Evolutionary conservation across 2,329 filamentous ascomycete species (phyloP), one percentile per base, ranked within the genome.

Genomic region (Pseudogymnoascus sp.): DNA sequence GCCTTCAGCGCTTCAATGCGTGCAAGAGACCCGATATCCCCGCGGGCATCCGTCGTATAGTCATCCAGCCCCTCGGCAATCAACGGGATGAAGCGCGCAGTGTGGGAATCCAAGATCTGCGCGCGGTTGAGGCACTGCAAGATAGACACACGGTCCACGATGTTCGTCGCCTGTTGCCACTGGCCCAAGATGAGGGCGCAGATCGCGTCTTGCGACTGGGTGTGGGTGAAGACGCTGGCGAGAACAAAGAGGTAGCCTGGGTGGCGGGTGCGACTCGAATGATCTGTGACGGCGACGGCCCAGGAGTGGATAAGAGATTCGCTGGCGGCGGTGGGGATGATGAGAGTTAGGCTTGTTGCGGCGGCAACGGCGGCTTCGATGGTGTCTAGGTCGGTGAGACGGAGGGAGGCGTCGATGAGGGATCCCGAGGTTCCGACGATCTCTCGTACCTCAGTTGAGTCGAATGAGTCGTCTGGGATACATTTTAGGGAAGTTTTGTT

Each of bases 21-120:
- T 3, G 96, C 89, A 61, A 93, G 84, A 0, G 93, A 96, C 4
- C 95, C 95, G 59, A 97, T 83, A 71, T 99, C 95, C 14, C 95
- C 95, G 63, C 92, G 82, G 12, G 93, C 88, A 68, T 91, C 93
- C 3, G 91, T 93, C 0, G 91, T 96, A 71, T 97, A 97, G 72
- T 99, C 93, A 67, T 93, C 88, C 28, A 99, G 76, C 0, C 88
- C 85, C 42, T 82, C 81, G 0, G 75, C 71, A 7, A 88, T 74
- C 11, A 73, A 65, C 16, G 63, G 18, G 6, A 65, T 46, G 37
- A 72, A 69, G 1, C 59, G 23, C 5, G 40, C 11, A 7, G 65
- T 40, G 38, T 67, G 61, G 1, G 60, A 64, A 0, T 64, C 36
- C 6, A 70, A 53, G 3, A 82, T 72, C 5, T 75, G 75, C 63